phyloP scores from a whole-genome alignment of 768 basidiomycete genomes.

The Termitomyces sp. region DNA sequence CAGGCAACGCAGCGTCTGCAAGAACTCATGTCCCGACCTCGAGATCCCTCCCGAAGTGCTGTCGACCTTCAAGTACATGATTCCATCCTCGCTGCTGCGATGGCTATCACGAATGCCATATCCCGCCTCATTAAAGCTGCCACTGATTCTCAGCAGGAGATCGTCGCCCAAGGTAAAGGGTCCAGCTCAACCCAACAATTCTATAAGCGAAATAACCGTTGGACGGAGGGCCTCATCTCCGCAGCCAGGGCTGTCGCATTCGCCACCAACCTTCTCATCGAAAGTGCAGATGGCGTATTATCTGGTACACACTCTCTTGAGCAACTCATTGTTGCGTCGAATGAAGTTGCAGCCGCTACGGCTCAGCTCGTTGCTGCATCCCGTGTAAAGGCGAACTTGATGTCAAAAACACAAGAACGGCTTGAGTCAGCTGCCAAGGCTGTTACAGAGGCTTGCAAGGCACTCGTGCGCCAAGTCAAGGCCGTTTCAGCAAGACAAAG shows the following conservation, averaged over 20 bases:
- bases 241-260: constrained; percentile 98
- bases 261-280: constrained; percentile 92
- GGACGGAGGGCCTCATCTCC: constrained; percentile 98
- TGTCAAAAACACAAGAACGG: constrained; percentile 97
- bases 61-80: constrained; percentile 97
- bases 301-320: constrained; percentile 96
- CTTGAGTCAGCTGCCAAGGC: constrained; percentile 96
- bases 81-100: constrained; percentile 87
- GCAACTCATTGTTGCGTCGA: constrained; percentile 99
- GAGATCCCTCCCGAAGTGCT: constrained; percentile 80
- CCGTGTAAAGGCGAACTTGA: constrained; percentile 94
- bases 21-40: constrained; percentile 86
- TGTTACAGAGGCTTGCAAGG: constrained; percentile 95
- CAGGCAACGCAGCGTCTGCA: constrained; percentile 86
- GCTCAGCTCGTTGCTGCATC: constrained; percentile 98
- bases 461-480: constrained; percentile 95
- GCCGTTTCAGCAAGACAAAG: constrained; percentile 82
- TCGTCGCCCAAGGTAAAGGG: constrained; percentile 92
- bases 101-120: constrained; percentile 95
- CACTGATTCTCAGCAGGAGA: constrained; percentile 97
- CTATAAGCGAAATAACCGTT: constrained; percentile 99
- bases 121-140: constrained; percentile 93
- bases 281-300: constrained; percentile 95
- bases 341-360: constrained; percentile 95
- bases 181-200: constrained; percentile 92